Evolutionary conservation across 2,329 filamentous ascomycete species (phyloP), one percentile per base, ranked within the genome.

Genomic region (Colletotrichum theobromicola): DNA sequence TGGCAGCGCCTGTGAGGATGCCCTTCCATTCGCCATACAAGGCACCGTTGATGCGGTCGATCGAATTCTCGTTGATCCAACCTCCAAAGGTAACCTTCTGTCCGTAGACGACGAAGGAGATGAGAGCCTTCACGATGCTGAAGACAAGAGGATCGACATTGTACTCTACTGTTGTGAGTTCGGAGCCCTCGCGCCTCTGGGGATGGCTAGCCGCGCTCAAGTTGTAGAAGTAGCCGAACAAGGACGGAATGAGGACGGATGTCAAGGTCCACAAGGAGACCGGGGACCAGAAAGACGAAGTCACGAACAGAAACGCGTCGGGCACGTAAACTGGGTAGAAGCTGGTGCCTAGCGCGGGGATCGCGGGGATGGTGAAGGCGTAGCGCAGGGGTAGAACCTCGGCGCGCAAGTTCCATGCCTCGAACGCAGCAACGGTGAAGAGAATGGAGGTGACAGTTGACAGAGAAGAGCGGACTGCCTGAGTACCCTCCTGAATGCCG

Each of bases 221-320:
- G 84, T 98, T 98, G 90, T 98, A 94, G 83, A 98, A 98, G 87
- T 97, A 98, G 30, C 94, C 95, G 55, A 92, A 88, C 35, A 94
- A 76, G 64, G 93, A 86, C 2, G 96, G 96, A 32, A 96, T 77
- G 57, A 94, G 80, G 69, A 94, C 83, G 81, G 91, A 94, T 12
- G 95, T 97, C 42, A 93, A 82, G 7, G 91, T 82, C 95, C 96
- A 98, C 24, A 95, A 88, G 9, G 92, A 88, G 70, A 94, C 91
- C 0, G 96, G 94, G 1, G 91, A 92, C 96, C 96, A 98, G 89
- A 98, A 98, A 30, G 90, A 90, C 50, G 89, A 86, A 2, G 93
- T 94, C 46, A 98, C 84, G 10, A 98, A 86, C 34, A 93, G 84
- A 83, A 97, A 97, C 78, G 98, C 87, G 83, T 98, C 94, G 1